Evolutionary conservation across 345 rosid species (phyloP).

Genomic region (Boechera stricta): DNA sequence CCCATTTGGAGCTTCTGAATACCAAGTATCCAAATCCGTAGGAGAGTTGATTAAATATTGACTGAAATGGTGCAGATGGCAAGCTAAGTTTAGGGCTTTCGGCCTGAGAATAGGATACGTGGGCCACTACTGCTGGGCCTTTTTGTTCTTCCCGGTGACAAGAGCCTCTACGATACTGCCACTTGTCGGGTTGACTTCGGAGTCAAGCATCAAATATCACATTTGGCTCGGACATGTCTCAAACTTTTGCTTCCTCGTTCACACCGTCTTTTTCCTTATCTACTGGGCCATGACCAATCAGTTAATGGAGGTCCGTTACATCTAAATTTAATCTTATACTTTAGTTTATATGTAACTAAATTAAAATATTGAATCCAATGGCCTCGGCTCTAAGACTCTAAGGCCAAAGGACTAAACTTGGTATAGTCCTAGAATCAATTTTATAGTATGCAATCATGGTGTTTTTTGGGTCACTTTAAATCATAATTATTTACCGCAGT

Average conservation of each 20-base stretch:
- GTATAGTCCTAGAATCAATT: not conserved
- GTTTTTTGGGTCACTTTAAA: not conserved
- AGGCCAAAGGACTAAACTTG: not conserved
- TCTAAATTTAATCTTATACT: not conserved
- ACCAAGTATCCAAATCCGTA: not conserved
- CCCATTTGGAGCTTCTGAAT: not conserved
- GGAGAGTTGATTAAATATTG: slow-evolving; percentile 1
- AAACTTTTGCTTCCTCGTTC: slow-evolving; percentile 50
- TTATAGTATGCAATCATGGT: not conserved
- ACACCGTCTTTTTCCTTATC: slow-evolving; percentile 55
- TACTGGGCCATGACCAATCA: slow-evolving; percentile 64
- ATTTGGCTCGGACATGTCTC: slow-evolving; percentile 78
- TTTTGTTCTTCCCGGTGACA: slow-evolving; percentile 72
- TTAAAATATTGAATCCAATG: not conserved
- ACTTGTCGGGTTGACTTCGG: slow-evolving; percentile 64
- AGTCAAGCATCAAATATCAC: slow-evolving; percentile 74
- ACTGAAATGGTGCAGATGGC: slow-evolving; percentile 53
- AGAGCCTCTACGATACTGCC: slow-evolving; percentile 66
- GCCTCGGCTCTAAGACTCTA: not conserved
- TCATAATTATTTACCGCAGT: no score
- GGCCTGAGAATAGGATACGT: slow-evolving; percentile 60
- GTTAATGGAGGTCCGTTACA: slow-evolving; percentile 48
- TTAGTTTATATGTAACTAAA: not conserved
- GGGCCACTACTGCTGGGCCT: slow-evolving; percentile 73
- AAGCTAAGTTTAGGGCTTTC: slow-evolving; percentile 59